These are phyloP conservation scores for Arthroderma uncinatum DNA, from an alignment of 2,329 filamentous ascomycete species.

Conservation along the genomic window DNA sequence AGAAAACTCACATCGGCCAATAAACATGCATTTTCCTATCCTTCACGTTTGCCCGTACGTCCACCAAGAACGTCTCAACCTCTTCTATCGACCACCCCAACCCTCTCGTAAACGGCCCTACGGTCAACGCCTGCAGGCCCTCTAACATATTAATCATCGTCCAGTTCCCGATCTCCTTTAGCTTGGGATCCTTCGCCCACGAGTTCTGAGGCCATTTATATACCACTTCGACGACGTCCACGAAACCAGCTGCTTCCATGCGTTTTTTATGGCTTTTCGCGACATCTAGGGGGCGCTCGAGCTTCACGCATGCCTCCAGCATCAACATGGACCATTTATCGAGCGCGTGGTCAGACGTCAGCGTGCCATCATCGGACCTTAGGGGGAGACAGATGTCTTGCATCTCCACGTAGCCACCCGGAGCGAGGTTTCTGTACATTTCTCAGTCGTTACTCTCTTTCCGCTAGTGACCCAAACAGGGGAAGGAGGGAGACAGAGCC, in stretches of 20 bases:
- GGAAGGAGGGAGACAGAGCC: too few species aligned
- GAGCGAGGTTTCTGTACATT: conserved; percentile 29
- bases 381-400: conserved; percentile 38
- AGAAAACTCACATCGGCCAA: conserved; percentile 7
- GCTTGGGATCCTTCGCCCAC: conserved; percentile 40
- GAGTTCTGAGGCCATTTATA: conserved; percentile 34
- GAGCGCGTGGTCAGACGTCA: conserved; percentile 25
- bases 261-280: conserved; percentile 27
- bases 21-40: conserved; percentile 10
- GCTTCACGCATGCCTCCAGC: conserved; percentile 25
- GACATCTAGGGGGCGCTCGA: conserved; percentile 34
- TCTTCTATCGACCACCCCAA: conserved; percentile 29
- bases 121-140: conserved; percentile 33
- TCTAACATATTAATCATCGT: conserved; percentile 34
- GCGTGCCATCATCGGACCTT: conserved; percentile 31
- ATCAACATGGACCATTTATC: conserved; percentile 15
- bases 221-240: conserved; percentile 25
- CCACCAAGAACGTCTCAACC: conserved; percentile 8
- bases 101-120: conserved; percentile 32
- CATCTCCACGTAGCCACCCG: conserved; percentile 40
- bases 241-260: conserved; percentile 34
- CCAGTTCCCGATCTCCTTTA: conserved; percentile 41
- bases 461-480: conserved; percentile 9
- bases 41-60: conserved; percentile 7
- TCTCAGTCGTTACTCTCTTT: background rate